Conservation (phyloP, 2,329 filamentous ascomycete species). For the Diaporthe sp. region DNA sequence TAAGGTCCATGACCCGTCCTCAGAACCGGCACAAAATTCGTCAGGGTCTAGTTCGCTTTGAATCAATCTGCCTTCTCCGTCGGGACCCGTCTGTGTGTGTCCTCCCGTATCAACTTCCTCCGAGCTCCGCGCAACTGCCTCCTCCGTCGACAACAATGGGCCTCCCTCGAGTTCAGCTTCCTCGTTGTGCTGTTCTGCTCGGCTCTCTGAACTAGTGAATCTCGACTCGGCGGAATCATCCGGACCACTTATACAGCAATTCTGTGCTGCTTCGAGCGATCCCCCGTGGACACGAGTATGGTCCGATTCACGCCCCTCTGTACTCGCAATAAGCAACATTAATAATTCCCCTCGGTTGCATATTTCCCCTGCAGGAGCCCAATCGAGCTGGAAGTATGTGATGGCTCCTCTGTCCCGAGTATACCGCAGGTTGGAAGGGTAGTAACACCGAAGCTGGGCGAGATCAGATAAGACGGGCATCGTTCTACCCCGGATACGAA, state of each 20-base stretch:
- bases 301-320: background rate
- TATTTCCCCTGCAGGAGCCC: background rate
- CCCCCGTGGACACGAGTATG: background rate
- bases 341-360: background rate
- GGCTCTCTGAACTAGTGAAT: background rate
- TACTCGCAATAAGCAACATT: background rate
- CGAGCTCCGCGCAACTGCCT: background rate
- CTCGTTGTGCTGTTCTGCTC: background rate
- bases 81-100: background rate
- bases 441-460: background rate
- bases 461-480: background rate
- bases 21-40: background rate
- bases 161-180: background rate
- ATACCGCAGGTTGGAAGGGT: background rate
- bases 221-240: background rate
- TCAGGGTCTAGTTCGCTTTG: background rate
- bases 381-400: background rate
- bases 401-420: background rate
- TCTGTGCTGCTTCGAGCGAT: background rate
- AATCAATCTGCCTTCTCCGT: background rate
- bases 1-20: background rate
- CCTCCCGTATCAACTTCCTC: background rate
- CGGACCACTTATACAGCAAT: background rate
- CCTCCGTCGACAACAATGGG: background rate
- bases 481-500: background rate